Evolutionary conservation across 2,329 filamentous ascomycete species (phyloP), one percentile per base, ranked within the genome.

Genomic region (Pyricularia sp.): DNA sequence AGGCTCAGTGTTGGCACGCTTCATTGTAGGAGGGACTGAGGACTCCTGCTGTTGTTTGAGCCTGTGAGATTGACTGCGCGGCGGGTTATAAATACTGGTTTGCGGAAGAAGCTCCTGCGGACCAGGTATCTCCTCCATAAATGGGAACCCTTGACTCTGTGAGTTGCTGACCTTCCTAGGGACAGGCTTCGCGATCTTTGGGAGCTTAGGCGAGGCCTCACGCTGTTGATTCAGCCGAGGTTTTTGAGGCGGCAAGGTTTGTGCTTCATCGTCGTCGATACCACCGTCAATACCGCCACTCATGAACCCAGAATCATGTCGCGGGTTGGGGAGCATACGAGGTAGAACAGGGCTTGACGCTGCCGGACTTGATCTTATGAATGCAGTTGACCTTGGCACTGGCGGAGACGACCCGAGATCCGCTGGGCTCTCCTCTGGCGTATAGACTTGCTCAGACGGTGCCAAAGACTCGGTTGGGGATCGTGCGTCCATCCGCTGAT

Each of bases 361-460:
- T 31, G 88, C 86, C 4, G 90, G 89, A 70, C 86, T 88, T 1
- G 85, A 86, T 67, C 77, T 82, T 33, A 84, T 80, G 72, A 83
- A 88, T 63, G 83, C 79, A 33, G 83, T 82, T 55, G 85, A 85
- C 72, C 87, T 85, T 71, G 93, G 88, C 1, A 96, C 84, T 0
- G 95, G 95, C 17, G 94, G 94, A 3, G 94, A 98, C 0, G 95
- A 98, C 1, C 91, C 91, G 73, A 98, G 92, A 68, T 92, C 92
- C 66, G 88, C 88, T 4, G 93, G 91, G 68, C 93, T 96, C 69
- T 90, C 83, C 68, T 83, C 86, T 68, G 87, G 85, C 58, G 79
- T 81, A 71, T 82, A 82, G 9, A 81, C 83, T 42, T 81, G 79
- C 5, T 85, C 85, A 1, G 85, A 86, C 17, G 81, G 82, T 0